Evolutionary conservation across 768 basidiomycete genomes (phyloP).

Genomic region (Collybia nuda): DNA sequence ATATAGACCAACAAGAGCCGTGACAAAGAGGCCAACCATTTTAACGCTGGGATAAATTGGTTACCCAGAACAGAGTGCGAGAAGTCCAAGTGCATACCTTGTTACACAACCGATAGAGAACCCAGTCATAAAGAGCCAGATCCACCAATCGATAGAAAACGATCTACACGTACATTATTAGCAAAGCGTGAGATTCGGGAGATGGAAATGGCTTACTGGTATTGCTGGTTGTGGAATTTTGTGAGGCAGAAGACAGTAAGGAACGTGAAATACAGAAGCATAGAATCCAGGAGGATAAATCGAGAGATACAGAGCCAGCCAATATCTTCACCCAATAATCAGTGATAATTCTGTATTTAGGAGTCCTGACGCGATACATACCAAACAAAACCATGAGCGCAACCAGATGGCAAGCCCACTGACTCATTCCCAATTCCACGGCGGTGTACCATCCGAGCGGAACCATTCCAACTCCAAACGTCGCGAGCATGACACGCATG

Average conservation of each 20-base stretch:
- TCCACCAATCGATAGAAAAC: constrained; percentile 97
- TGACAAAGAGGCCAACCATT: constrained; percentile 94
- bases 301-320: constrained; percentile 97
- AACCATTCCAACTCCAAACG: constrained; percentile 93
- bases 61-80: background rate
- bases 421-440: constrained; percentile 89
- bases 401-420: constrained; percentile 87
- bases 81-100: constrained; percentile 46
- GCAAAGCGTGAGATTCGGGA: constrained; percentile 4
- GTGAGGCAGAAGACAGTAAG: constrained; percentile 92
- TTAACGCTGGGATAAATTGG: constrained; percentile 65
- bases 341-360: background rate
- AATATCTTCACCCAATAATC: constrained; percentile 59
- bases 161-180: constrained; percentile 48
- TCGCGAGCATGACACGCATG: constrained; percentile 94
- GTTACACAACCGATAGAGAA: constrained; percentile 93
- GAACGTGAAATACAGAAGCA: constrained; percentile 99
- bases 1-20: constrained; percentile 91
- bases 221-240: constrained; percentile 97
- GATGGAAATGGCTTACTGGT: constrained; percentile 58
- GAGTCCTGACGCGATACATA: constrained; percentile 32
- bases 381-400: constrained; percentile 93
- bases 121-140: constrained; percentile 93
- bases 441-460: constrained; percentile 97
- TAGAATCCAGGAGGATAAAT: constrained; percentile 96